These are phyloP conservation scores for Begonia loranthoides DNA, from an alignment of 306 rosid genomes.

Conservation along the genomic window DNA sequence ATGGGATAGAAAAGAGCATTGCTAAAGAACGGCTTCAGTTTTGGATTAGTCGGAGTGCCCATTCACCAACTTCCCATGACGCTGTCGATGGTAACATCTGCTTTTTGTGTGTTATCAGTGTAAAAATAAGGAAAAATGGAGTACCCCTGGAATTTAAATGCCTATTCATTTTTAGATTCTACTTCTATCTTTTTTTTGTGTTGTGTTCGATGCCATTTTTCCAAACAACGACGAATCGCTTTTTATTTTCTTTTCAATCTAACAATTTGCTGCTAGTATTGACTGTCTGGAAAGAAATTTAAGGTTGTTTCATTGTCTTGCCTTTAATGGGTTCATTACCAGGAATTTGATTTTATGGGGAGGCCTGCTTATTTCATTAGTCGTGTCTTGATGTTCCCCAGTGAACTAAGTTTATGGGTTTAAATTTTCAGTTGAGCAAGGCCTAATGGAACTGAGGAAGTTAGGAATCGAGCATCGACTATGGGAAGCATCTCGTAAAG, in stretches of 20 bases:
- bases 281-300: neutral
- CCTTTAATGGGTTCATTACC: no score
- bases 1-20: slow-evolving; percentile 62
- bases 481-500: slow-evolving; percentile 89
- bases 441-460: slow-evolving; percentile 71
- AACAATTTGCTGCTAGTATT: neutral
- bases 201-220: neutral
- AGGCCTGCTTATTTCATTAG: no score
- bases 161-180: neutral
- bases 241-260: no score
- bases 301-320: neutral
- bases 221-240: neutral
- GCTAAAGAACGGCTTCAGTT: slow-evolving; percentile 87
- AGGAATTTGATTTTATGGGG: no score
- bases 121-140: neutral
- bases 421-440: slow-evolving; percentile 65
- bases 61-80: slow-evolving; percentile 85
- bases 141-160: no score
- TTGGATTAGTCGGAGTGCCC: slow-evolving; percentile 77
- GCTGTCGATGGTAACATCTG: slow-evolving; percentile 65
- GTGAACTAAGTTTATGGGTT: no score
- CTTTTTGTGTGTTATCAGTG: neutral
- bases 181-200: neutral
- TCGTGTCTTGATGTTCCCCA: no score
- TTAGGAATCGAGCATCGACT: slow-evolving; percentile 79